Base-by-base conservation (phyloP, 108 stramenopile species). In the Cyclotella choctawhatcheeana region DNA sequence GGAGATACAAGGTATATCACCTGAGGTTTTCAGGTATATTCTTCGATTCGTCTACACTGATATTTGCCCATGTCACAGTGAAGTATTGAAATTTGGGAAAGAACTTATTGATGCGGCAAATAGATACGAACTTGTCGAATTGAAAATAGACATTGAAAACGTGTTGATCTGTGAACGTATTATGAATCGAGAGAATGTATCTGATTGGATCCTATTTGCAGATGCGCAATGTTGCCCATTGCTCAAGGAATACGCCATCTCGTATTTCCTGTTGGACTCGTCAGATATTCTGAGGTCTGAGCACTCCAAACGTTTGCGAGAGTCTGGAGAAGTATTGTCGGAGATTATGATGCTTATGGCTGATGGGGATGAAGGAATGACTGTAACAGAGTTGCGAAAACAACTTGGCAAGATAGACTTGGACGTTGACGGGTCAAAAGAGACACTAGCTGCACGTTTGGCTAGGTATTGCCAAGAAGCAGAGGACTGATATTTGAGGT, bases 361-460 rank as follows among this genome's bases (percentile, higher is more conserved):
- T 3, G 48, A 35, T 64, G 26, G 30, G 5, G 25, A 2, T 13
- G 45, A 37, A 2, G 2, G 29, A 5, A 29, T 35, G 32, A 24
- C 51, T 21, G 62, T 72, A 16, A 37, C 30, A 21, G 53, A 37
- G 5, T 54, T 72, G 62, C 22, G 71, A 44, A 29, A 40, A 26
- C 21, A 51, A 60, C 62, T 72, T 1, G 45, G 22, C 26, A 60
- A 64, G 21, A 33, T 27, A 21, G 43, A 44, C 1, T 34, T 71
- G n/a, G 69, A 71, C n/a, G 43, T 71, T 13, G 69, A 71, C 50
- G 61, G 71, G 2, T 72, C 71, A 2, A 62, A 64, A 26, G 30
- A 72, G 35, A 33, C 44, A 14, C 40, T 72, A 21, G 20, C 50
- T 14, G 26, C 64, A 5, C 62, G 62, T 25, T 8, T 67, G 31